Percentiles rank a stretch among this genome's conserved stretches.
phyloP scores from a whole-genome alignment of 2,329 filamentous ascomycete species.

The Alternaria postmessia region DNA sequence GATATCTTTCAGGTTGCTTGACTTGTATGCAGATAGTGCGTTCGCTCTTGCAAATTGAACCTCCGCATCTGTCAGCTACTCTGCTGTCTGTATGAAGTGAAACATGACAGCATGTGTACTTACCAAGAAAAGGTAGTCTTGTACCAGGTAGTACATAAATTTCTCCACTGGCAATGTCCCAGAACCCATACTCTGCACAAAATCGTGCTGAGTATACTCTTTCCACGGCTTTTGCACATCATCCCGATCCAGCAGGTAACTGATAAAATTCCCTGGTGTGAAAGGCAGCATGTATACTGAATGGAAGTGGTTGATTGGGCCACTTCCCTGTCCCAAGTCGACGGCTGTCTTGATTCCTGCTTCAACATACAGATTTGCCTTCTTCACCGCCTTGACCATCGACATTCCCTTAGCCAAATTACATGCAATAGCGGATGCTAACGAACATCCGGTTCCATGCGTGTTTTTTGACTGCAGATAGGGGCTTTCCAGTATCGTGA shows the following conservation, averaged over 20 bases:
- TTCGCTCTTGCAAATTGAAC: conserved; percentile 89
- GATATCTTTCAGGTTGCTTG: conserved; percentile 76
- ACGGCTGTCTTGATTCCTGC: conserved; percentile 73
- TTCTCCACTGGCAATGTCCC: conserved; percentile 76
- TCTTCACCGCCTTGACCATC: conserved; percentile 67
- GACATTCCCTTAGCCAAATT: conserved; percentile 69
- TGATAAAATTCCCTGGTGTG: conserved; percentile 78
- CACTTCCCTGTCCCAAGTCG: conserved; percentile 70
- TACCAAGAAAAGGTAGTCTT: conserved; percentile 91
- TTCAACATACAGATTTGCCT: conserved; percentile 75
- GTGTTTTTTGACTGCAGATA: conserved; percentile 82
- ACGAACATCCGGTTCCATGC: conserved; percentile 92
- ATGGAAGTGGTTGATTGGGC: conserved; percentile 82
- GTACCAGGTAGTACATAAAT: conserved; percentile 89
- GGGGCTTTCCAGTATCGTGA: conserved; percentile 70
- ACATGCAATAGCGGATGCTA: conserved; percentile 85
- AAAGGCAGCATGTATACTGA: conserved; percentile 74
- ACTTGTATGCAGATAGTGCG: conserved; percentile 85
- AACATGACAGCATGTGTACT: conserved; percentile 25
- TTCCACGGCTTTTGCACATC: conserved; percentile 80
- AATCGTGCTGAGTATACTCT: conserved; percentile 79
- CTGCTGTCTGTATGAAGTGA: too few relatives aligned
- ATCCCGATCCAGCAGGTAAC: conserved; percentile 78
- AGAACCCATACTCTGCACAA: conserved; percentile 78
- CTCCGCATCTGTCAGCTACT: conserved; percentile 54